Base-by-base conservation (phyloP, 805 yeast genomes). In the Nakazawaea molendinolei region DNA sequence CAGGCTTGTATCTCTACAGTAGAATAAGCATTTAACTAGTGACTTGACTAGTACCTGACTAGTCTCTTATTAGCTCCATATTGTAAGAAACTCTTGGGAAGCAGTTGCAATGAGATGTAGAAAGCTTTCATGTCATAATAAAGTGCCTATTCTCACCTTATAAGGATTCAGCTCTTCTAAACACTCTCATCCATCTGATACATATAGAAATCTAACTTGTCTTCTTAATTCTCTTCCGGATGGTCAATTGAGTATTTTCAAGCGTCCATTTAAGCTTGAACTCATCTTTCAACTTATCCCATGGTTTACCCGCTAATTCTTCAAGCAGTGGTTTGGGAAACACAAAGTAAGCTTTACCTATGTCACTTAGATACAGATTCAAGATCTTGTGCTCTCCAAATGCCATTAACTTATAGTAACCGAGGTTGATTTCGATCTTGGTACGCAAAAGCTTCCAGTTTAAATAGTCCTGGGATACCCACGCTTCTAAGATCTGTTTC, bases 331-430 rank as follows among this genome's bases (percentile, higher is more conserved):
- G 15, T 25, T 39, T 38, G 14, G 47, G 47, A 28, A 63, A 44
- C 19, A 54, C 59, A 47, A 63, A 71, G 42, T 67, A 75, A 2
- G 76, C 51, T 17, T 36, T 46, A 10, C 47, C 45, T 7, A 74
- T 48, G 25, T 60, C 52, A 15, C 40, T 38, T 3, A 64, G 47
- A 33, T 71, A 63, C 23, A 49, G 46, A 4, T 38, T 31, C 3
- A 60, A 34, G 50, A 73, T 60, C 7, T 32, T 31, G 1, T 48
- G 36, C 5, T 59, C 41, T 0, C 79, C 77, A 40, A 63, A 57
- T 13, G 52, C 41, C 78, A 74, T 71, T 5, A 74, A 50, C 15
- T 43, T 41, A 5, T 37, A 34, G 21, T 36, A 37, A 0, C 47
- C 34, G 9, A 38, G 13, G 17, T 30, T 3, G 34, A 20, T 28